These are phyloP conservation scores for Talaromyces pinophilus DNA, from an alignment of 2,329 filamentous ascomycete genomes.

Conservation along the genomic window DNA sequence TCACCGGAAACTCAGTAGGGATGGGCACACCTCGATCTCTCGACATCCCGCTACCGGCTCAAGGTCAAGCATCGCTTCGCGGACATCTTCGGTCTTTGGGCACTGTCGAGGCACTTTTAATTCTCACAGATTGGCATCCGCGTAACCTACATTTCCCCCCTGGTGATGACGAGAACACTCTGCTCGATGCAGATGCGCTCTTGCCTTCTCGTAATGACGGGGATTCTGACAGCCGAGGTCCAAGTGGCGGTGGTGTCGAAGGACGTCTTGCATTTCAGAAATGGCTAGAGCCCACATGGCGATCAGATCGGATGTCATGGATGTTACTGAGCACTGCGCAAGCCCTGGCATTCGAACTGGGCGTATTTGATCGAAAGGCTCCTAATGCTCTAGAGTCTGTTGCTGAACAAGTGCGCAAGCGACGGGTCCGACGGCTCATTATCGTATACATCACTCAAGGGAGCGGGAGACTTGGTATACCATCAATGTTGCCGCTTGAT, in stretches of 20 bases:
- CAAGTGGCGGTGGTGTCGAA: constrained; percentile 62
- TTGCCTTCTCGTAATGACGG: constrained; percentile 60
- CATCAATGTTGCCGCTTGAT: constrained; percentile 77
- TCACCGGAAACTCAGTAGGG: constrained; percentile 67
- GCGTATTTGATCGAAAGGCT: constrained; percentile 89
- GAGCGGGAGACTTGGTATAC: constrained; percentile 88
- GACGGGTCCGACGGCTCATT: constrained; percentile 82
- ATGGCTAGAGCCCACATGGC: constrained; percentile 95
- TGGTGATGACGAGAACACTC: constrained; percentile 64
- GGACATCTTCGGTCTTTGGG: constrained; percentile 85
- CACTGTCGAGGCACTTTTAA: constrained; percentile 89
- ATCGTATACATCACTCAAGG: constrained; percentile 91
- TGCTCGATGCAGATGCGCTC: constrained; percentile 71
- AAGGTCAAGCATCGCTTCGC: constrained; percentile 57
- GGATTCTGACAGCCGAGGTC: constrained; percentile 44
- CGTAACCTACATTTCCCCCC: constrained; percentile 89
- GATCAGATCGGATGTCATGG: constrained; percentile 95
- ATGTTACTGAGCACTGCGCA: constrained; percentile 92
- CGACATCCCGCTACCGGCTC: constrained; percentile 59
- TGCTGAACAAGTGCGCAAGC: constrained; percentile 70
- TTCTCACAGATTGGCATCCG: constrained; percentile 96
- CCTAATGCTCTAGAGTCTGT: constrained; percentile 59
- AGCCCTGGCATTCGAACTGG: constrained; percentile 87
- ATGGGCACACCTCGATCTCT: constrained; percentile 70
- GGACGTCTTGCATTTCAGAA: constrained; percentile 81